phyloP scores from a whole-genome alignment of 306 rosid species.

The Quercus berberidifolia region DNA sequence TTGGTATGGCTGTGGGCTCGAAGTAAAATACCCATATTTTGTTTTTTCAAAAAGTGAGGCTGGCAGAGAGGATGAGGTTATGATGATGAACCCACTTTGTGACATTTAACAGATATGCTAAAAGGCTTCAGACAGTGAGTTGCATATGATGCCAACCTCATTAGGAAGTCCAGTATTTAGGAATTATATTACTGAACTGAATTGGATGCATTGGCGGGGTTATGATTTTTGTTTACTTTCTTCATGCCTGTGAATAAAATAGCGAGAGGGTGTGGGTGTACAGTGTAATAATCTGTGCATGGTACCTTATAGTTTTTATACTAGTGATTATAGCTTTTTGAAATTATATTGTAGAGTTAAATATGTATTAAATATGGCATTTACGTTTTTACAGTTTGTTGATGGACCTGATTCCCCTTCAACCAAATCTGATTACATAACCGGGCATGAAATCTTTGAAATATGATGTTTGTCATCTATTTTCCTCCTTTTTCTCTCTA shows the following conservation, averaged over 20 bases:
- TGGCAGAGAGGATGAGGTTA: slow-evolving; percentile 24
- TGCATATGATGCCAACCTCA: slow-evolving; percentile 28
- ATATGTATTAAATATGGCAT: slow-evolving; percentile 18
- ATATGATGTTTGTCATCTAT: neutral
- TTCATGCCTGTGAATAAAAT: slow-evolving; percentile 43
- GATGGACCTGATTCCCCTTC: neutral
- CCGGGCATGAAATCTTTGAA: neutral
- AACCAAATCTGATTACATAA: neutral
- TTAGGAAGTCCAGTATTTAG: slow-evolving; percentile 33
- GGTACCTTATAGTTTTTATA: slow-evolving; percentile 30
- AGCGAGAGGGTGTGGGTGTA: slow-evolving; percentile 51
- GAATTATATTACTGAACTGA: slow-evolving; percentile 26
- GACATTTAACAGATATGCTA: slow-evolving; percentile 20
- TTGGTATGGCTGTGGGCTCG: slow-evolving; percentile 16
- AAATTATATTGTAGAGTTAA: slow-evolving; percentile 25
- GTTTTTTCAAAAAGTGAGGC: slow-evolving; percentile 26
- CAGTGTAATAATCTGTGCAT: slow-evolving; percentile 52
- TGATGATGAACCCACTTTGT: slow-evolving; percentile 1
- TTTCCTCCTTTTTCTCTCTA: neutral
- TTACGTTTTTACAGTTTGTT: neutral
- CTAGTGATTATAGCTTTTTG: slow-evolving; percentile 23
- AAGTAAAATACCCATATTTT: slow-evolving; percentile 3
- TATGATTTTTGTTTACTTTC: slow-evolving; percentile 42
- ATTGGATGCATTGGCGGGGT: slow-evolving; percentile 24
- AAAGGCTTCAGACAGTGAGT: slow-evolving; percentile 12